phyloP scores from a whole-genome alignment of 345 rosid species.

The Arabidopsis thaliana region TAIR10.1 NC_003074.8:6537001-6537500 shows the following conservation, averaged over 20 bases:
- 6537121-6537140: slow-evolving; percentile 54
- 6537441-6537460: slow-evolving; percentile 49
- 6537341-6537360: slow-evolving; percentile 71
- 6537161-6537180: slow-evolving; percentile 50
- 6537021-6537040: slow-evolving; percentile 39
- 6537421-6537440: slow-evolving; percentile 62
- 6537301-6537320: slow-evolving; percentile 67
- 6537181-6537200: slow-evolving; percentile 56
- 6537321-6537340: slow-evolving; percentile 66
- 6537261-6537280: slow-evolving; percentile 34
- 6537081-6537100: slow-evolving; percentile 39
- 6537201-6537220: slow-evolving; percentile 68
- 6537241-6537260: slow-evolving; percentile 47
- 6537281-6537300: slow-evolving; percentile 62
- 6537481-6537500: slow-evolving; percentile 72
- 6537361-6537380: slow-evolving; percentile 71
- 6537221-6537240: slow-evolving; percentile 54
- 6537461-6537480: slow-evolving; percentile 69
- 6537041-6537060: slow-evolving; percentile 14
- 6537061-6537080: slow-evolving; percentile 14
- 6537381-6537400: slow-evolving; percentile 68
- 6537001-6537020: slow-evolving; percentile 25
- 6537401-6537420: slow-evolving; percentile 67
- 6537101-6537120: slow-evolving; percentile 64
- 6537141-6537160: slow-evolving; percentile 60